These are phyloP conservation scores for Xylariaceae sp. DNA, from an alignment of 2,329 filamentous ascomycete species.

Conservation along the genomic window DNA sequence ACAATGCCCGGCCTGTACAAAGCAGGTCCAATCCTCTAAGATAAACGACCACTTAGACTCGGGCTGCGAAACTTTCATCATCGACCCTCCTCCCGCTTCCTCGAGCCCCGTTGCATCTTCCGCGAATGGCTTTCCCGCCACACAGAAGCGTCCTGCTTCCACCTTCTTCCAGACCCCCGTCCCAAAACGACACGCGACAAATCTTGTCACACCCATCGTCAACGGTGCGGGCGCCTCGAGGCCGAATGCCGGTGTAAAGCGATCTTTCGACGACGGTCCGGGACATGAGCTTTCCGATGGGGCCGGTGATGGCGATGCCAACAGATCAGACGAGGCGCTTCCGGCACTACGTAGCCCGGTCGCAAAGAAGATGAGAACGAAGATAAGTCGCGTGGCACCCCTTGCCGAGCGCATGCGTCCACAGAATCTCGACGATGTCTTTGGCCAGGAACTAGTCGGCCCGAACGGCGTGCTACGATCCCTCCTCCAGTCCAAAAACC, in stretches of 20 bases:
- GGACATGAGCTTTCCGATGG: conserved; percentile 26
- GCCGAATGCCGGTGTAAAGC: conserved; percentile 41
- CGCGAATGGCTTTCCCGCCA: conserved; percentile 33
- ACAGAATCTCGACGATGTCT: conserved; percentile 74
- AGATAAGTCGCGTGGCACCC: conserved; percentile 67
- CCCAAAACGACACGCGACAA: conserved; percentile 47
- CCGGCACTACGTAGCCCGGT: conserved; percentile 35
- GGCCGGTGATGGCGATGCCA: conserved; percentile 15
- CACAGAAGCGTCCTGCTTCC: conserved; percentile 51
- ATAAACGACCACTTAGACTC: conserved; percentile 94
- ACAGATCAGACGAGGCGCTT: conserved; percentile 21
- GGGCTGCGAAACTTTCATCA: conserved; percentile 62
- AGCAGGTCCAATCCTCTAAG: conserved; percentile 61
- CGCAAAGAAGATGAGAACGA: conserved; percentile 63
- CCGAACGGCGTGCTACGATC: conserved; percentile 75
- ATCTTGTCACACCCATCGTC: conserved; percentile 31
- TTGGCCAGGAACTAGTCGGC: conserved; percentile 86
- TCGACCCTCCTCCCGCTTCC: conserved; percentile 38
- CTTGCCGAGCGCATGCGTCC: conserved; percentile 94
- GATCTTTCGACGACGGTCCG: conserved; percentile 50
- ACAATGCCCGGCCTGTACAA: conserved; percentile 75
- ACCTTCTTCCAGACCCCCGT: conserved; percentile 58
- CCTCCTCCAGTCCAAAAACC: conserved; percentile 76
- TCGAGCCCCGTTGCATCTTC: conserved; percentile 33
- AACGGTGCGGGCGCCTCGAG: conserved; percentile 30